A percentile compares a stretch with the other conserved stretches of the same genome.
Conservation (phyloP, 192 early-diverging fungal genomes). For the Coemansia sp. region DNA sequence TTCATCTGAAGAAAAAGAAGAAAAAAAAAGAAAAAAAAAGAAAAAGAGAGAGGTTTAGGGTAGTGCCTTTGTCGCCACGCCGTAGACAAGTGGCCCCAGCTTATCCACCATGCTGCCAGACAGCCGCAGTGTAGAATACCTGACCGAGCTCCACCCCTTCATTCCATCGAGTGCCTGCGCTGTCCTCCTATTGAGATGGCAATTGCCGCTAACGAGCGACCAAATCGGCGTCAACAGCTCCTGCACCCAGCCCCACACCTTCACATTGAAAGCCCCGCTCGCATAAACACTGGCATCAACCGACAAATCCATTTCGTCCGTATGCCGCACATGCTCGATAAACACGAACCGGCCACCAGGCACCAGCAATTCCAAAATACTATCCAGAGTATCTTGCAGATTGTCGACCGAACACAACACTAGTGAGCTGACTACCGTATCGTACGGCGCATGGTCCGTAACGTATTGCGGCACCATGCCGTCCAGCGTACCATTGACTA, state of each 20-base stretch:
- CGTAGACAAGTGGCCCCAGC: slow-evolving; percentile 33
- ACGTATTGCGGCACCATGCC: slow-evolving; percentile 21
- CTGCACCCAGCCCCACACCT: slow-evolving; percentile 24
- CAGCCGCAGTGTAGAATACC: slow-evolving; percentile 12
- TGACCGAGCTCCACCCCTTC: slow-evolving; percentile 26
- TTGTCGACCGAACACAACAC: slow-evolving; percentile 42
- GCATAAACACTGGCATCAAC: neutral
- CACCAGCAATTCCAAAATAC: slow-evolving; percentile 25
- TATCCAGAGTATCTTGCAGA: slow-evolving; percentile 26
- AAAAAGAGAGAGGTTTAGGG: neutral
- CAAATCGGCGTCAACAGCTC: slow-evolving; percentile 14
- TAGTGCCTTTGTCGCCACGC: slow-evolving; percentile 28
- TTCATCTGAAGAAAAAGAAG: neutral
- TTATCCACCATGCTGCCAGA: neutral
- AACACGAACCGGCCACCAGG: slow-evolving; percentile 45
- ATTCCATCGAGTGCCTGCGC: slow-evolving; percentile 16
- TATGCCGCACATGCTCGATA: slow-evolving; percentile 46
- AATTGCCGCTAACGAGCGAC: slow-evolving; percentile 27
- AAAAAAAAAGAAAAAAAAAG: neutral
- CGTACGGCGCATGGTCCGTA: slow-evolving; percentile 32
- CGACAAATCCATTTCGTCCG: slow-evolving; percentile 14
- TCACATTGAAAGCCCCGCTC: slow-evolving; percentile 10
- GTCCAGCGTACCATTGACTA: slow-evolving; percentile 50
- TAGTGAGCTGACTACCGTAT: slow-evolving; percentile 32
- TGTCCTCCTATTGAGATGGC: slow-evolving; percentile 34